Conservation (phyloP, 2,329 filamentous ascomycete genomes). For the Elsinoe necatrix region DNA sequence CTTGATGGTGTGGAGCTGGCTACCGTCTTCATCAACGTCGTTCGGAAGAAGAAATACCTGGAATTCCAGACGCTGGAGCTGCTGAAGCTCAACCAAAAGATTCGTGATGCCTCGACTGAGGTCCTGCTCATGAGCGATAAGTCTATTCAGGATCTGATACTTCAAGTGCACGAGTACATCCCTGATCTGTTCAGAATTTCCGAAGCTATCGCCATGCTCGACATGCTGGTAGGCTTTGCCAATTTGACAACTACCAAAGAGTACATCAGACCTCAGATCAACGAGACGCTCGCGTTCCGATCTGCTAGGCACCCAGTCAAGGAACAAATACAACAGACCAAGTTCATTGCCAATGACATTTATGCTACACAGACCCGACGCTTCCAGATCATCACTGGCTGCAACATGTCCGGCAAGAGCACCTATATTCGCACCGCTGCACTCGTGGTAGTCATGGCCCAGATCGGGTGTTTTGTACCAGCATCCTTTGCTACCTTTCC, state of each 20-base stretch:
- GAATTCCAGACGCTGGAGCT: constrained; percentile 84
- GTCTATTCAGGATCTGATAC: constrained; percentile 62
- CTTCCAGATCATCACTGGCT: constrained; percentile 90
- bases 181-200: constrained; percentile 72
- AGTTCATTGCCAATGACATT: constrained; percentile 81
- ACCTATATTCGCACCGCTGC: constrained; percentile 86
- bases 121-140: constrained; percentile 72
- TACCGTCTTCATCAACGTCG: constrained; percentile 66
- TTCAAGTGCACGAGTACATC: constrained; percentile 62
- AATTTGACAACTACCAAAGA: constrained; percentile 61
- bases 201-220: constrained; percentile 76
- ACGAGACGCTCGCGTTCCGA: constrained; percentile 61
- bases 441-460: constrained; percentile 83
- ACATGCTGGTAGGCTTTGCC: constrained; percentile 59
- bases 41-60: constrained; percentile 62
- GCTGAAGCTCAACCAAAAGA: constrained; percentile 65
- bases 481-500: constrained; percentile 75
- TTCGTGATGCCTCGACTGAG: constrained; percentile 74
- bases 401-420: constrained; percentile 97
- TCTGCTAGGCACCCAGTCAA: constrained; percentile 69
- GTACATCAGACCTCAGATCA: constrained; percentile 58
- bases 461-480: constrained; percentile 85
- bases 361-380: constrained; percentile 72
- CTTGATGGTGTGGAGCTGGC: constrained; percentile 55
- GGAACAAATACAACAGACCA: constrained; percentile 60